A percentile compares a stretch with the other conserved stretches of the same genome.
Evolutionary conservation across 2,329 filamentous ascomycete species (phyloP).

Genomic region (Chaetomium sp.): DNA sequence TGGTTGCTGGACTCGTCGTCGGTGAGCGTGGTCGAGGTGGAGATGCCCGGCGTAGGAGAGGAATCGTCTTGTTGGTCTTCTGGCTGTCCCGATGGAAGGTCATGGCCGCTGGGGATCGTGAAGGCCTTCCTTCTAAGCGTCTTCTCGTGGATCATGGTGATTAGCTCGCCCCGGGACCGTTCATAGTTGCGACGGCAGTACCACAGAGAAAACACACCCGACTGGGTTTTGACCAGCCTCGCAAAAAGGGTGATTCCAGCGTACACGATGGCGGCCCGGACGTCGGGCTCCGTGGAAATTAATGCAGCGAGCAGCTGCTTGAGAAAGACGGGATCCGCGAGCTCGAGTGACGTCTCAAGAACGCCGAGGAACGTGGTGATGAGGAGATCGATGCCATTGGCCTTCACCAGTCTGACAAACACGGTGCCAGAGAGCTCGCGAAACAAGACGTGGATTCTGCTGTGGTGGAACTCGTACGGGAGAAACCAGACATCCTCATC

Average conservation of each 20-base stretch:
- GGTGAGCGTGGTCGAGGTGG: slow-evolving; percentile 31
- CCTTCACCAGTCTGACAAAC: slow-evolving; percentile 66
- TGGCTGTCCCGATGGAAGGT: not conserved
- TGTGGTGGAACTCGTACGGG: slow-evolving; percentile 80
- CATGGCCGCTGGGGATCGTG: slow-evolving; percentile 41
- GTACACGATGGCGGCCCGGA: slow-evolving; percentile 64
- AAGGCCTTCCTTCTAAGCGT: slow-evolving; percentile 66
- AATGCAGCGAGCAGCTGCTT: slow-evolving; percentile 71
- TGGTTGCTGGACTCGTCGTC: slow-evolving; percentile 26
- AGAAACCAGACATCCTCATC: slow-evolving; percentile 82
- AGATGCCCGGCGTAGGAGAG: slow-evolving; percentile 14
- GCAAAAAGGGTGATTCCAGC: slow-evolving; percentile 62
- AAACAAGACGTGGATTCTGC: slow-evolving; percentile 72
- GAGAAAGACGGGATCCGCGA: slow-evolving; percentile 68
- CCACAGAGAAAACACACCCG: slow-evolving; percentile 72
- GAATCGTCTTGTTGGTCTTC: slow-evolving; percentile 12
- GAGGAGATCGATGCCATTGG: slow-evolving; percentile 77
- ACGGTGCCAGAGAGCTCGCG: slow-evolving; percentile 73
- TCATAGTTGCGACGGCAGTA: slow-evolving; percentile 84
- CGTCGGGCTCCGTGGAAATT: slow-evolving; percentile 53
- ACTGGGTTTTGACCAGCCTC: slow-evolving; percentile 65
- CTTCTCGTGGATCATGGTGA: slow-evolving; percentile 83
- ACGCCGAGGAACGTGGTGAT: slow-evolving; percentile 67
- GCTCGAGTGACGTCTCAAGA: slow-evolving; percentile 58
- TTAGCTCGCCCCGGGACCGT: slow-evolving; percentile 79